phyloP scores from a whole-genome alignment of 2,329 filamentous ascomycete species.

The Ascosphaera apis region DNA sequence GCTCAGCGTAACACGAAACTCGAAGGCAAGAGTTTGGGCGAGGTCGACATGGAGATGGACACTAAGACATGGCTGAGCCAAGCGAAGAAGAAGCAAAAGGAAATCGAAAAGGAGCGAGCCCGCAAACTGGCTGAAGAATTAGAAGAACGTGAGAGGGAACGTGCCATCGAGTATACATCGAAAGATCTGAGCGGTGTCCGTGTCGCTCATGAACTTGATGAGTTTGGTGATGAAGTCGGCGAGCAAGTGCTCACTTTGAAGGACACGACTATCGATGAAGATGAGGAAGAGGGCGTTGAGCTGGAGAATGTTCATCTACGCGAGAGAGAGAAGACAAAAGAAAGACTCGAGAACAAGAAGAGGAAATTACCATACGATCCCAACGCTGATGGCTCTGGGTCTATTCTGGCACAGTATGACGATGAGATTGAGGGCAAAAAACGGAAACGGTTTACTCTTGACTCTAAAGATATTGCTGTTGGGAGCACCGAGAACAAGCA shows the following conservation, averaged over 20 bases:
- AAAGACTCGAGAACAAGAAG: constrained; percentile 71
- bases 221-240: constrained; percentile 53
- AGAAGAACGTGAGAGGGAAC: constrained; percentile 47
- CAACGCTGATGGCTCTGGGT: constrained; percentile 41
- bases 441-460: constrained; percentile 65
- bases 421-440: constrained; percentile 88
- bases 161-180: constrained; percentile 55
- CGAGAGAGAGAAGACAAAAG: constrained; percentile 24
- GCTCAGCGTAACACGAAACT: constrained; percentile 54
- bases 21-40: constrained; percentile 65
- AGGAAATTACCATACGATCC: constrained; percentile 77
- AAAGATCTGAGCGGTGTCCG: constrained; percentile 76
- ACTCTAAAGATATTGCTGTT: constrained; percentile 47
- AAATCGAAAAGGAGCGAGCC: constrained; percentile 53
- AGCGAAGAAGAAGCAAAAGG: constrained; percentile 84
- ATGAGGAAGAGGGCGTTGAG: constrained; percentile 75
- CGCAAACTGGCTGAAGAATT: constrained; percentile 51
- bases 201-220: constrained; percentile 65
- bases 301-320: constrained; percentile 27
- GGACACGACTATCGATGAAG: constrained; percentile 63
- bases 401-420: constrained; percentile 75
- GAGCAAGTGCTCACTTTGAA: constrained; percentile 91
- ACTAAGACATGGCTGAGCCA: constrained; percentile 70
- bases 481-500: constrained; percentile 37
- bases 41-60: constrained; percentile 43